These are phyloP conservation scores for Mycena venus DNA, from an alignment of 768 basidiomycete species.

Conservation along the genomic window DNA sequence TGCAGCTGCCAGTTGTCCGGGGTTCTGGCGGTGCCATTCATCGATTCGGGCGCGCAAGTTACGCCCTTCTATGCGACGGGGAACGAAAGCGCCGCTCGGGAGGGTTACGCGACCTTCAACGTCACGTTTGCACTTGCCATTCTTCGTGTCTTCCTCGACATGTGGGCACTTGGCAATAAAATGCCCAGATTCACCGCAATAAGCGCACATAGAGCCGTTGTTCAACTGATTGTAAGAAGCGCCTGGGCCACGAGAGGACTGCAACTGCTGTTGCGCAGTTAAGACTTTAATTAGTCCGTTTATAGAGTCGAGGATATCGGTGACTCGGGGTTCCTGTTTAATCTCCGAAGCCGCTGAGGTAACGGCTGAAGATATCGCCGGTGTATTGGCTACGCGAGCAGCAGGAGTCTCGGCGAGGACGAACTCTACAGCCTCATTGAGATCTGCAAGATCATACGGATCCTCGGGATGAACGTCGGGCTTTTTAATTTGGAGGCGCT, in stretches of 20 bases:
- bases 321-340: conserved; percentile 8
- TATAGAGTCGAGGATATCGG: conserved; percentile 11
- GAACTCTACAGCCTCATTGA: conserved; percentile 37
- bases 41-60: conserved; percentile 15
- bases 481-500: too few relatives aligned
- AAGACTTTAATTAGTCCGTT: conserved; percentile 19
- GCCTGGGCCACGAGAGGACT: background rate
- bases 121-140: conserved; percentile 35
- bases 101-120: conserved; percentile 39
- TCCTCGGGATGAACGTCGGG: conserved; percentile 41
- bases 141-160: background rate
- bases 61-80: conserved; percentile 3
- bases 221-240: background rate
- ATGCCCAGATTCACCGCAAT: conserved; percentile 37
- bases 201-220: conserved; percentile 2
- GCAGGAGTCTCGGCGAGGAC: conserved; percentile 24
- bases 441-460: conserved; percentile 36
- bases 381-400: background rate
- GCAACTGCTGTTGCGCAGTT: background rate
- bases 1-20: conserved; percentile 21
- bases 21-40: conserved; percentile 26
- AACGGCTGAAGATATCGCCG: background rate
- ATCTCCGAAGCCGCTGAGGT: background rate
- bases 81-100: conserved; percentile 31
- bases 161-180: conserved; percentile 37